Conservation (phyloP, 495 filamentous ascomycete genomes). For the Trichoderma erinaceum region DNA sequence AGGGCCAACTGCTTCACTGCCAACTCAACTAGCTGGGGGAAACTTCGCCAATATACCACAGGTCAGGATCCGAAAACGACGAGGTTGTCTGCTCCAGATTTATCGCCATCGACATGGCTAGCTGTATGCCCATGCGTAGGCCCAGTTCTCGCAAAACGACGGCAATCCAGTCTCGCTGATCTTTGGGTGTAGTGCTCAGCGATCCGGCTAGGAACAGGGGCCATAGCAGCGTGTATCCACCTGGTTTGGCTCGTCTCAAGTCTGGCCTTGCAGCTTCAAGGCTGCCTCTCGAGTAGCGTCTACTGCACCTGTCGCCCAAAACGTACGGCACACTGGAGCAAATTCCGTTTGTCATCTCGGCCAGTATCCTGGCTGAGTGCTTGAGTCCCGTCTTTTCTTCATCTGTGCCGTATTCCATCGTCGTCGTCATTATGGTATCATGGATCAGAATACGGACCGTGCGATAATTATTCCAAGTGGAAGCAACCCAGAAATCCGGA, state of each 20-base stretch:
- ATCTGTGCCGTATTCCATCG: background rate
- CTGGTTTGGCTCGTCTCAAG: background rate
- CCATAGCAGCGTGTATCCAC: background rate
- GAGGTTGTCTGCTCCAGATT: conserved; percentile 1
- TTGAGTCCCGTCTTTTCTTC: background rate
- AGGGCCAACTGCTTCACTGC: too few species aligned
- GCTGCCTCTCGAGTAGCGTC: too few species aligned
- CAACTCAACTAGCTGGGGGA: background rate
- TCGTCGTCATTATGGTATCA: background rate
- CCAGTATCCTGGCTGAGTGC: background rate
- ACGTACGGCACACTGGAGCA: background rate
- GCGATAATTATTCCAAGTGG: background rate
- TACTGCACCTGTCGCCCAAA: background rate
- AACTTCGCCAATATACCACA: background rate
- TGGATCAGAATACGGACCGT: background rate
- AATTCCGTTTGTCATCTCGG: background rate
- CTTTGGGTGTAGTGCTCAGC: background rate
- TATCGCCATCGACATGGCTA: background rate
- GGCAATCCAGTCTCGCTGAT: background rate
- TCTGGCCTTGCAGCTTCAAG: background rate
- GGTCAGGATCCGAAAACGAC: background rate
- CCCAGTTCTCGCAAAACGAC: background rate
- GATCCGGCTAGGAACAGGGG: background rate
- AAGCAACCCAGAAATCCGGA: background rate
- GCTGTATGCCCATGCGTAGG: background rate